Conservation (phyloP, 805 yeast genomes). For the Saturnispora ahearnii region DNA sequence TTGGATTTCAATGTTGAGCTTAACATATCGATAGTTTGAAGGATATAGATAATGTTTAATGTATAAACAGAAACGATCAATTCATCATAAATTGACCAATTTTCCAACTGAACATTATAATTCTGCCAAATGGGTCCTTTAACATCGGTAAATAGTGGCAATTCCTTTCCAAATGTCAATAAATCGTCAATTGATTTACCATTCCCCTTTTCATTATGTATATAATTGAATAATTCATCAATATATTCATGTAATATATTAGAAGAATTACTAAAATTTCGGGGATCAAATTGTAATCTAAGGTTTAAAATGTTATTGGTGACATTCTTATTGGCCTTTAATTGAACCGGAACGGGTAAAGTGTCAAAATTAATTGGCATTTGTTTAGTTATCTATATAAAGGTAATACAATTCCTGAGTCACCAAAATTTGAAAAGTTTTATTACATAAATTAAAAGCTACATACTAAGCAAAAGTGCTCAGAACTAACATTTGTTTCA, state of each 20-base stretch:
- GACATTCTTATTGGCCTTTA: neutral
- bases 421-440: no score
- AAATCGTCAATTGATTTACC: conserved; percentile 12
- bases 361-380: conserved; percentile 8
- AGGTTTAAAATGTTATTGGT: conserved; percentile 13
- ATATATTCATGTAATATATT: conserved; percentile 20
- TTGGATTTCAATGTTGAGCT: conserved; percentile 5
- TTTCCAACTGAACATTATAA: conserved; percentile 1
- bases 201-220: neutral
- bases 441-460: no score
- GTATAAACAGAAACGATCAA: conserved; percentile 16
- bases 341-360: conserved; percentile 13
- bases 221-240: conserved; percentile 16
- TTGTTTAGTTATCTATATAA: neutral
- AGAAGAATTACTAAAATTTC: conserved; percentile 19
- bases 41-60: conserved; percentile 13
- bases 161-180: neutral
- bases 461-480: no score
- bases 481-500: no score
- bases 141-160: neutral
- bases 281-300: conserved; percentile 13
- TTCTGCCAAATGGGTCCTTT: conserved; percentile 12
- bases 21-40: conserved; percentile 14
- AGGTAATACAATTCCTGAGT: neutral
- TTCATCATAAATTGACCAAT: conserved; percentile 19